Evolutionary conservation across 1,284 basidiomycete genomes (phyloP).

Genomic region (Sporisorium exsertum): DNA sequence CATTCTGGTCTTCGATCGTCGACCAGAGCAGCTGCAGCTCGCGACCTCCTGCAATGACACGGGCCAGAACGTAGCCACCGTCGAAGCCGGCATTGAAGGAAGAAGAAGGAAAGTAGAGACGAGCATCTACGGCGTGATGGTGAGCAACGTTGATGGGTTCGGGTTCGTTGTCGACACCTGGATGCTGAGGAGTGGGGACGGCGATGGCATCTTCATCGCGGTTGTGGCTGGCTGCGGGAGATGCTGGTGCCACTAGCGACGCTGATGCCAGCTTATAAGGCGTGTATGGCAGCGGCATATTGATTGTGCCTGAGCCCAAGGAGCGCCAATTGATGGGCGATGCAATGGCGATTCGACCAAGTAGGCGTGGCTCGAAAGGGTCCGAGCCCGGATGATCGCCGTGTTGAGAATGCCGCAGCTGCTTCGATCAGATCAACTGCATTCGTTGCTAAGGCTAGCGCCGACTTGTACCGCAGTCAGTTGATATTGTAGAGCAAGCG

Average conservation of each 20-base stretch:
- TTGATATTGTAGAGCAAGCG: not conserved
- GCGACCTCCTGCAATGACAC: constrained; percentile 42
- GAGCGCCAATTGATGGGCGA: not conserved
- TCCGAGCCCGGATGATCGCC: not conserved
- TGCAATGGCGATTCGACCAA: not conserved
- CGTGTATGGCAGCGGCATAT: constrained; percentile 47
- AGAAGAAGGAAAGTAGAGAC: constrained; percentile 39
- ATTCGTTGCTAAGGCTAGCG: not conserved
- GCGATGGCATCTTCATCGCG: constrained; percentile 38
- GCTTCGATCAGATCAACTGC: not conserved
- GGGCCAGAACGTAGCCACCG: constrained; percentile 49
- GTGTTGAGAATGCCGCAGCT: not conserved
- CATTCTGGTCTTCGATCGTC: constrained; percentile 5
- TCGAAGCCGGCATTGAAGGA: constrained; percentile 7
- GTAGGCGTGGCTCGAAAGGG: not conserved
- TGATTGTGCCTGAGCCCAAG: not conserved
- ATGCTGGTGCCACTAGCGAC: constrained; percentile 28
- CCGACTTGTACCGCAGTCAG: too few relatives aligned
- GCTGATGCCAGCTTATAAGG: constrained; percentile 50
- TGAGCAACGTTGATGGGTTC: constrained; percentile 22
- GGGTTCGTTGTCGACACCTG: constrained; percentile 29
- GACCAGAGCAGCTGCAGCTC: constrained; percentile 59
- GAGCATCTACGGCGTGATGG: constrained; percentile 47
- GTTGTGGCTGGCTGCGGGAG: constrained; percentile 5
- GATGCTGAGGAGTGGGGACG: constrained; percentile 48